phyloP scores from a whole-genome alignment of 805 yeast species.

The Candida vaughaniae region DNA sequence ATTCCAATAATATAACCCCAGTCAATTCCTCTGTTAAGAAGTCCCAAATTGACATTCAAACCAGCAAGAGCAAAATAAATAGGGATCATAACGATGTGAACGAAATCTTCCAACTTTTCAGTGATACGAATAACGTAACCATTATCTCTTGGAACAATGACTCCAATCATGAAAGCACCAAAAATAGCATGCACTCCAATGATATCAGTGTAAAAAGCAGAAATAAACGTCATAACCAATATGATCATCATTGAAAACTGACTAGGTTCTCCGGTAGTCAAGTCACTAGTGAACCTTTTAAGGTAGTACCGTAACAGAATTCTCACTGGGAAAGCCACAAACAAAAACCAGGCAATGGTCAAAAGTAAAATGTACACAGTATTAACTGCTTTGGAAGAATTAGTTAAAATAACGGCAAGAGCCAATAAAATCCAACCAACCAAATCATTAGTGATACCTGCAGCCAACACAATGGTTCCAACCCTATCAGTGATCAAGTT shows the following conservation, averaged over 20 bases:
- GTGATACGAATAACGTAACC: slow-evolving; percentile 69
- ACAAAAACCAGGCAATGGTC: slow-evolving; percentile 66
- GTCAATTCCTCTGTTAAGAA: slow-evolving; percentile 61
- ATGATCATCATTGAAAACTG: slow-evolving; percentile 58
- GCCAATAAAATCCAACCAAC: slow-evolving; percentile 82
- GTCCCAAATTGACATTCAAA: slow-evolving; percentile 63
- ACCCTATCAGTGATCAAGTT: slow-evolving; percentile 70
- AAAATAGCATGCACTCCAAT: slow-evolving; percentile 86
- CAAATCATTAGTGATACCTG: slow-evolving; percentile 79
- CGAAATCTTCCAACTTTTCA: slow-evolving; percentile 75
- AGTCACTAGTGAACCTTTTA: slow-evolving; percentile 48
- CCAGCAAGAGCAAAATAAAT: slow-evolving; percentile 82
- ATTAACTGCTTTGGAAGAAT: slow-evolving; percentile 64
- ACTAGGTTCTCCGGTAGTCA: slow-evolving; percentile 60
- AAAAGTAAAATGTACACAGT: slow-evolving; percentile 69
- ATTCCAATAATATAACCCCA: slow-evolving; percentile 79
- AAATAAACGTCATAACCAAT: slow-evolving; percentile 54
- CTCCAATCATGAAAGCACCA: slow-evolving; percentile 79
- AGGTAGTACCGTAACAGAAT: slow-evolving; percentile 46
- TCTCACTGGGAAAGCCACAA: slow-evolving; percentile 58
- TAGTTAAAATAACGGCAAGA: slow-evolving; percentile 71
- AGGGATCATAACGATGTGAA: slow-evolving; percentile 69
- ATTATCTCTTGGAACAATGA: slow-evolving; percentile 73
- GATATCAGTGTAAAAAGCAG: slow-evolving; percentile 78
- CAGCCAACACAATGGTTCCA: slow-evolving; percentile 70